Conservation (phyloP, 2,329 filamentous ascomycete genomes). For the Hawksworthiomyces lignivorus region DNA sequence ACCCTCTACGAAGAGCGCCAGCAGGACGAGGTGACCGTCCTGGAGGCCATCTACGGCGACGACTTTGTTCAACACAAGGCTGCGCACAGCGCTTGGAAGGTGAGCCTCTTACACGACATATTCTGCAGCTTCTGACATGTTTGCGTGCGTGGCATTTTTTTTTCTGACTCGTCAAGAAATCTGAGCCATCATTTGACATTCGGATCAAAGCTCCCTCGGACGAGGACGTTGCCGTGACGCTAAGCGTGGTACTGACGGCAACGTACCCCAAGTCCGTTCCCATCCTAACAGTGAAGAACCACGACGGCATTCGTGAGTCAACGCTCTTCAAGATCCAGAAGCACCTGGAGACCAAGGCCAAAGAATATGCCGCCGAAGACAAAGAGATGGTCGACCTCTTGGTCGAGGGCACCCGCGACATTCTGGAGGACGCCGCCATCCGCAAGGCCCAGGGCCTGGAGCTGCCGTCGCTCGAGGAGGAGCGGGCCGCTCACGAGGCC, state of each 20-base stretch:
- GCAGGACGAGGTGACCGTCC: conserved; percentile 75
- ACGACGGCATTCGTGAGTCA: conserved; percentile 58
- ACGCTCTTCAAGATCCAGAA: conserved; percentile 64
- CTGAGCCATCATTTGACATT: conserved; percentile 76
- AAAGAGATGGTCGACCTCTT: conserved; percentile 59
- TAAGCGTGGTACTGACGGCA: conserved; percentile 77
- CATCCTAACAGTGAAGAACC: conserved; percentile 59
- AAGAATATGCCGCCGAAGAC: conserved; percentile 42
- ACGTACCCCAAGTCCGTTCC: conserved; percentile 86
- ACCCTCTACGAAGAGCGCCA: conserved; percentile 77
- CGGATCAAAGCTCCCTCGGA: conserved; percentile 67
- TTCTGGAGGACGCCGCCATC: conserved; percentile 79
- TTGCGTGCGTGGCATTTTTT: too few relatives aligned
- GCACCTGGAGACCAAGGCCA: conserved; percentile 52
- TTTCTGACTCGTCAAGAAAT: conserved; percentile 46
- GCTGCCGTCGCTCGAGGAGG: conserved; percentile 80
- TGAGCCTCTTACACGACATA: conserved; percentile 37
- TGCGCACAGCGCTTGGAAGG: conserved; percentile 76
- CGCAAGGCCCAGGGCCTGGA: conserved; percentile 67
- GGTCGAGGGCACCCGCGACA: conserved; percentile 60
- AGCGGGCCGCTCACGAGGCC: conserved; percentile 76
- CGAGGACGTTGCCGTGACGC: conserved; percentile 58
- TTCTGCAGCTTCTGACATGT: too few relatives aligned
- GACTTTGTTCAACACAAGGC: conserved; percentile 72
- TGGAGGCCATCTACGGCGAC: conserved; percentile 82